Evolutionary conservation across 495 filamentous ascomycete species (phyloP), one percentile per base, ranked within the genome.

Genomic region (Hyaloscypha bicolor): DNA sequence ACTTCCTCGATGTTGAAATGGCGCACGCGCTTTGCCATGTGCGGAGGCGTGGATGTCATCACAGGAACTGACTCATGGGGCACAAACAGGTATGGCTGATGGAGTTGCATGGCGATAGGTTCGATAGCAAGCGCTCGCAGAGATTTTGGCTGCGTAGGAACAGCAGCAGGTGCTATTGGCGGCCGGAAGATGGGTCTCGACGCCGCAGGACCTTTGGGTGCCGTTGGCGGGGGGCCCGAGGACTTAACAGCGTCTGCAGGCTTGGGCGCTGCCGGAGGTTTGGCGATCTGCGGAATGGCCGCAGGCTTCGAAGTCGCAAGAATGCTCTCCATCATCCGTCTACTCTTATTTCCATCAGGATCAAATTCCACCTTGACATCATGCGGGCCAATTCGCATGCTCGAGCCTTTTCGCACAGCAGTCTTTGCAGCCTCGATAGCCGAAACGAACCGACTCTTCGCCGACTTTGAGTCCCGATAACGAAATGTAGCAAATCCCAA

Each of bases 61-160:
- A 95, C 91, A 21, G 95, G 96, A 3, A 99, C 93, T 62, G 90
- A 91, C 62, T 88, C 86, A 67, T 92, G 86, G 12, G 91, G 86
- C 55, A 99, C 89, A 76, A 97, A 97, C n/a, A 98, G 90, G 75
- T 96, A 97, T 0, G 95, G 95, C 66, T 92, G 89, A 55, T 87
- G 83, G 51, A 98, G 87, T 61, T 87, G 85, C 61, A 79, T 78
- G 33, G 88, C 71, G 31, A 96, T 80, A 0, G 85, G 84, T 52
- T 88, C 78, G 19, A 62, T 80, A 14, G 85, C 82, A 22, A 89
- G 78, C 37, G 87, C 76, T 58, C 37, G 79, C 83, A 60, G 78
- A 77, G 45, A 80, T 69, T 56, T 79, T 39, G 82, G 80, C 58
- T 82, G 85, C 30, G 82, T 70, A 57, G 70, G 59, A 63, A 68